Evolutionary conservation across 768 basidiomycete species (phyloP), one percentile per base, ranked within the genome.

Genomic region (Omphalotus guepiniiformis): DNA sequence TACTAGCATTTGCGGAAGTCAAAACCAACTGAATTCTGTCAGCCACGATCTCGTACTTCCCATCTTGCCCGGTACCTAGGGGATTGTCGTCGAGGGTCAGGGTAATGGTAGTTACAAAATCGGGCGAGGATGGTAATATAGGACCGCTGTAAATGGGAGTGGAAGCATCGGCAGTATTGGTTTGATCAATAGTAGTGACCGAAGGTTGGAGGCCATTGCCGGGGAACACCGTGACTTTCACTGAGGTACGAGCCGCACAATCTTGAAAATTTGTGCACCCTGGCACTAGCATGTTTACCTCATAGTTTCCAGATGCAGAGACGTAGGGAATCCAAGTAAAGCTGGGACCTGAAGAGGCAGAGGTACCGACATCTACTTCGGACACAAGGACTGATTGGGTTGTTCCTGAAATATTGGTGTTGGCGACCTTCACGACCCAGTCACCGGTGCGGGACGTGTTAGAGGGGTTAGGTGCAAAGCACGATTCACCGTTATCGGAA

Each of bases 271-370:
- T 67, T 3, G 71, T 68, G 66, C 96, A 99, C 11, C 94, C 94
- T 0, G 96, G 96, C 13, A 95, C 76, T 36, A 89, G 74, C 34
- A 98, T 60, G 64, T 85, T 88, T 53, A 98, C 73, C 34, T 85
- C 79, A 65, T 99, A 99, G 50, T 79, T 69, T 26, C 93, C 96
- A 2, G 88, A 76, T 8, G 89, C 85, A 0, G 90, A 90, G n/a
- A 98, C 85, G 57, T 91, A 93, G 0, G 94, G 94, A 64, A 80
- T 76, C 85, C 91, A 96, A 0, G 88, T 93, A 61, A 95, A 80
- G 28, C 76, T 82, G 12, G 96, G 90, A n/a, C 78, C 79, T 23
- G 75, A 64, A 1, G 77, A 59, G 3, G 82, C 48, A 1, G 80
- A 55, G 0, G 86, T 84, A 13, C 81, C 84, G 26, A 87, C 85